These are phyloP conservation scores for Gastrolobium villosum DNA, from an alignment of 306 rosid species.

Conservation along the genomic window DNA sequence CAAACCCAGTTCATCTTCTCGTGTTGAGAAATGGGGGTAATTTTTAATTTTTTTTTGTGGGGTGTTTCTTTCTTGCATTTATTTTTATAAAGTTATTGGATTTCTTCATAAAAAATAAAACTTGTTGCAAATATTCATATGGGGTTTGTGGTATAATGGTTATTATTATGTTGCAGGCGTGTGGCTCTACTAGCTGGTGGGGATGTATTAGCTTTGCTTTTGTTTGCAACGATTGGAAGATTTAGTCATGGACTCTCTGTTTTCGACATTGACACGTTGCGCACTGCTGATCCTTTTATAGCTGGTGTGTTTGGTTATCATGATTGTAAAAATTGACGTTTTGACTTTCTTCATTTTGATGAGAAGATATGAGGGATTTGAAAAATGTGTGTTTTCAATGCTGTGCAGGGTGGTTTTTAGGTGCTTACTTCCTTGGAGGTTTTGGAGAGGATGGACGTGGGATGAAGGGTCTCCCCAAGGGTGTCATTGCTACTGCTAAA, in stretches of 20 bases:
- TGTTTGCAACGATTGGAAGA: slow-evolving; percentile 90
- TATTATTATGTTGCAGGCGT: slow-evolving; percentile 58
- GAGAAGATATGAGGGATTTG: background rate
- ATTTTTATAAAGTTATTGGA: background rate
- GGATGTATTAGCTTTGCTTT: slow-evolving; percentile 86
- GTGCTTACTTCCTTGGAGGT: slow-evolving; percentile 87
- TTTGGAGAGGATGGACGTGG: slow-evolving; percentile 83
- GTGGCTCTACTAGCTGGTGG: slow-evolving; percentile 89
- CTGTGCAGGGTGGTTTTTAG: slow-evolving; percentile 74
- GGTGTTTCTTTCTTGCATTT: slow-evolving; percentile 41
- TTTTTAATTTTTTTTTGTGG: slow-evolving; percentile 53
- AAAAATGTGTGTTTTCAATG: slow-evolving; percentile 14
- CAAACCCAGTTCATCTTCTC: slow-evolving; percentile 69
- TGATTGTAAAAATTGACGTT: background rate
- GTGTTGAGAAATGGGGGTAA: slow-evolving; percentile 90
- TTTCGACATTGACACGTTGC: slow-evolving; percentile 78
- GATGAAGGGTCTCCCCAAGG: slow-evolving; percentile 70
- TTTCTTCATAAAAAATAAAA: background rate
- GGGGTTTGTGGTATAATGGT: slow-evolving; percentile 28
- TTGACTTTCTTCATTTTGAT: background rate
- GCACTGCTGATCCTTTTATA: slow-evolving; percentile 90
- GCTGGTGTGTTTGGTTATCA: slow-evolving; percentile 60
- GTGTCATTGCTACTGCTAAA: slow-evolving; percentile 69
- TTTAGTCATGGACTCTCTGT: slow-evolving; percentile 84
- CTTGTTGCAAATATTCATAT: background rate